A percentile compares a stretch with the other conserved stretches of the same genome.
These are phyloP conservation scores for Gossypium gossypioides DNA, from an alignment of 441 rosid species.

Conservation along the genomic window DNA sequence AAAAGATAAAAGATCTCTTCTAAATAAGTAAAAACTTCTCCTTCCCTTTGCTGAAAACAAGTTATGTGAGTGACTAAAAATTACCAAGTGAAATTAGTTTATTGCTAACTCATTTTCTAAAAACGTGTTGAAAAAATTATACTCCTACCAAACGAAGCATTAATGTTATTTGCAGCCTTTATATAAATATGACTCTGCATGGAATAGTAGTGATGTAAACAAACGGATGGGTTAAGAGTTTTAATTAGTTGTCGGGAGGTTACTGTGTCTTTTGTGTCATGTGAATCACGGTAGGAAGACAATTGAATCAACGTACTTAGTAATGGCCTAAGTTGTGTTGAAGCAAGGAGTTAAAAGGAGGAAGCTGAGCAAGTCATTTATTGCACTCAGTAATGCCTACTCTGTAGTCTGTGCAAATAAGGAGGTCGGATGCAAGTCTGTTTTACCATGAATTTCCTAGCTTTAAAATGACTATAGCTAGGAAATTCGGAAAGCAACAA, in stretches of 20 bases:
- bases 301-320: neutral
- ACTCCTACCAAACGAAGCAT: neutral
- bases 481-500: neutral
- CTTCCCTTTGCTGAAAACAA: neutral
- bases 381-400: neutral
- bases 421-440: neutral
- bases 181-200: neutral
- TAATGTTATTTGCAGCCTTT: neutral
- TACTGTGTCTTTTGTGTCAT: neutral
- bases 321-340: neutral
- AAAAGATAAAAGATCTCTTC: neutral
- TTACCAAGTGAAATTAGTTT: neutral
- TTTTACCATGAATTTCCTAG: constrained; percentile 1
- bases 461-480: neutral
- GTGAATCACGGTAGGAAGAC: neutral
- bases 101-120: neutral
- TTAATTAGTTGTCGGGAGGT: neutral
- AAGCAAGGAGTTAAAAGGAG: neutral
- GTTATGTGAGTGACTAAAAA: neutral
- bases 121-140: neutral
- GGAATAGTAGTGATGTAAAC: neutral
- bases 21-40: neutral
- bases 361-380: neutral
- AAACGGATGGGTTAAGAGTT: neutral
- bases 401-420: neutral